These are phyloP conservation scores for Saccharomyces jurei DNA, from an alignment of 805 yeast species.

Conservation along the genomic window DNA sequence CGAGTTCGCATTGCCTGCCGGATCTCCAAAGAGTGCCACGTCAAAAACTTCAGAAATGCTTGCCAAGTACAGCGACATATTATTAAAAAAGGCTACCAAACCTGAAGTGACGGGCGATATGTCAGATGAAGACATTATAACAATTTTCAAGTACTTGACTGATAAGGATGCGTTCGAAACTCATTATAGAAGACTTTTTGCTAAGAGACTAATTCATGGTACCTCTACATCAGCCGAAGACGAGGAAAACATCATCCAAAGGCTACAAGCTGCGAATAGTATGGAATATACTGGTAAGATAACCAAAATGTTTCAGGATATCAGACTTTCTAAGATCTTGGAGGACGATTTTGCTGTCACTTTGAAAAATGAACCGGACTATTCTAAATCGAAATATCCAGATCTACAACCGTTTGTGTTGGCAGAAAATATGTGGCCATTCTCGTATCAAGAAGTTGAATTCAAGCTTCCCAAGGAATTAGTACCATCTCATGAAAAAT, in stretches of 20 bases:
- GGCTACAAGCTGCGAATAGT: slow-evolving; percentile 82
- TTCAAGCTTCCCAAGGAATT: slow-evolving; percentile 65
- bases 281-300: slow-evolving; percentile 89
- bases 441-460: slow-evolving; percentile 34
- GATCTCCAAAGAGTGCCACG: slow-evolving; percentile 37
- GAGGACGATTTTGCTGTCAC: slow-evolving; percentile 37
- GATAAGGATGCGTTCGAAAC: slow-evolving; percentile 95
- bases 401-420: slow-evolving; percentile 71
- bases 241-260: slow-evolving; percentile 78
- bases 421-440: slow-evolving; percentile 88
- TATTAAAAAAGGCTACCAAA: slow-evolving; percentile 68
- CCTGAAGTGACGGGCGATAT: slow-evolving; percentile 64
- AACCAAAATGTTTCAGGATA: slow-evolving; percentile 93
- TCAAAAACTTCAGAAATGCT: slow-evolving; percentile 89
- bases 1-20: slow-evolving; percentile 61
- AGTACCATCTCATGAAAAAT: slow-evolving; percentile 52
- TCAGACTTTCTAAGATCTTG: slow-evolving; percentile 73
- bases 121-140: slow-evolving; percentile 79
- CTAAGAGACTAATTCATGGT: slow-evolving; percentile 81
- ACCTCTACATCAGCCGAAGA: slow-evolving; percentile 73
- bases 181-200: slow-evolving; percentile 80
- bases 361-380: slow-evolving; percentile 25
- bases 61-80: slow-evolving; percentile 80
- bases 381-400: slow-evolving; percentile 25
- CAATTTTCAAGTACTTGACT: slow-evolving; percentile 75